Base-by-base conservation (phyloP, 139 green algal genomes). In the Edaphochlamys debaryana region DNA sequence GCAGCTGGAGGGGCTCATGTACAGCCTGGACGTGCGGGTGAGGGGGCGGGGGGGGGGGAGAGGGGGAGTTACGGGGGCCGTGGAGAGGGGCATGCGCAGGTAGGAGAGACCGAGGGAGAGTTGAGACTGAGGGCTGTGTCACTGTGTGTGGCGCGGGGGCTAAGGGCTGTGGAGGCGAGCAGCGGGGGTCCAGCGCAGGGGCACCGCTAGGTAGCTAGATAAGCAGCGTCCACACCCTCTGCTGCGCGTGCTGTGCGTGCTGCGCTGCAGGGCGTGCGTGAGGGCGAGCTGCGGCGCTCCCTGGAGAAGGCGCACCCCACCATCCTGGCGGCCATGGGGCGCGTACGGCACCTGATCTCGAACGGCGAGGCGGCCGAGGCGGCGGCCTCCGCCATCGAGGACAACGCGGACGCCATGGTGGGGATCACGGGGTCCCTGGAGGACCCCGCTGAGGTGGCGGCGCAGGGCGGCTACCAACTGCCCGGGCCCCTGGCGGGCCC, bases 1-100 rank as follows among this genome's bases (percentile, higher is more conserved):
- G 25, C 67, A 93, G 79, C 75, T 95, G 69, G 87, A 93, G 52
- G 76, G 71, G 40, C 79, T 91, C 38, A 40, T 82, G 3, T 62
- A 69, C 56, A 80, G 67, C 29, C 76, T 88, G 37, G 77, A 88
- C 45, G 5, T 48, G 0, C 34, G 71, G 70, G 80, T 86, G 48
- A 4, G 80, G 32, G 27, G 30, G 38, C 60, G 9, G 52, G 22
- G n/a, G 9, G 60, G 30, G 37, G 7, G 22, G 36, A 15, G 36
- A 36, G 66, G 66, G 8, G 66, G 36, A 50, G 6, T 40, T 25
- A 13, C 68, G 42, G 77, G 80, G n/a, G n/a, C n/a, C n/a, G n/a
- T n/a, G n/a, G n/a, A n/a, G n/a, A n/a, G n/a, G n/a, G n/a, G n/a
- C n/a, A n/a, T n/a, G n/a, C n/a, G n/a, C n/a, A n/a, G n/a, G n/a